phyloP scores from a whole-genome alignment of 768 basidiomycete genomes.

The Mycena vitilis region DNA sequence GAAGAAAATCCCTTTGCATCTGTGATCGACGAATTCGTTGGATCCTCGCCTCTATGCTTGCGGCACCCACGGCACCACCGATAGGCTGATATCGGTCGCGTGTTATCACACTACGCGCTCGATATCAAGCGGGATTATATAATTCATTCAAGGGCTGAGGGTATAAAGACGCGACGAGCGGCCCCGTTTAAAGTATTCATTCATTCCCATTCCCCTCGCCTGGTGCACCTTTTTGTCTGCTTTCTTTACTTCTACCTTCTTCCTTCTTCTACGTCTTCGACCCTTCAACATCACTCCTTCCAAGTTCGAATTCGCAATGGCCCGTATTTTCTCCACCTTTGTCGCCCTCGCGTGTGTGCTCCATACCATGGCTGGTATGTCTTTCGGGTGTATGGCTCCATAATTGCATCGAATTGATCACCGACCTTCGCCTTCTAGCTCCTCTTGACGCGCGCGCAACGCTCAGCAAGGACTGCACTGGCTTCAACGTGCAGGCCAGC shows the following conservation, averaged over 20 bases:
- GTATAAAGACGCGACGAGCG: not conserved
- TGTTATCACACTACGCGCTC: not conserved
- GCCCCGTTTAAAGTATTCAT: not conserved
- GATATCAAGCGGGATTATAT: not conserved
- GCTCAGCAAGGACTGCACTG: not conserved
- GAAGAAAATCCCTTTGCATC: too few relatives aligned
- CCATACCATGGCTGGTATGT: slow-evolving; percentile 15
- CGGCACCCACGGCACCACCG: too few relatives aligned
- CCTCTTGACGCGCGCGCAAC: slow-evolving; percentile 10
- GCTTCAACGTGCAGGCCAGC: not conserved
- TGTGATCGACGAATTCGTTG: too few relatives aligned
- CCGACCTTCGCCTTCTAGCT: not conserved
- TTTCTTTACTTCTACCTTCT: not conserved
- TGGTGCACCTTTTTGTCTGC: not conserved
- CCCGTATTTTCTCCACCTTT: slow-evolving; percentile 12
- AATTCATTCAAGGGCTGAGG: not conserved
- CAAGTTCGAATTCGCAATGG: not conserved
- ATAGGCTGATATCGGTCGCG: slow-evolving; percentile 5
- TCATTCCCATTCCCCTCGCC: slow-evolving; percentile 15
- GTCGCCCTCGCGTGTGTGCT: slow-evolving; percentile 9
- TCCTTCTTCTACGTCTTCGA: not conserved
- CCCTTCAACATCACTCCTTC: too few relatives aligned
- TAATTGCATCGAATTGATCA: not conserved
- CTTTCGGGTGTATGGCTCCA: too few relatives aligned
- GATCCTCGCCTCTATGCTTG: too few relatives aligned